phyloP scores from a whole-genome alignment of 1,284 basidiomycete genomes.

The Cystobasidium slooffiae region DNA sequence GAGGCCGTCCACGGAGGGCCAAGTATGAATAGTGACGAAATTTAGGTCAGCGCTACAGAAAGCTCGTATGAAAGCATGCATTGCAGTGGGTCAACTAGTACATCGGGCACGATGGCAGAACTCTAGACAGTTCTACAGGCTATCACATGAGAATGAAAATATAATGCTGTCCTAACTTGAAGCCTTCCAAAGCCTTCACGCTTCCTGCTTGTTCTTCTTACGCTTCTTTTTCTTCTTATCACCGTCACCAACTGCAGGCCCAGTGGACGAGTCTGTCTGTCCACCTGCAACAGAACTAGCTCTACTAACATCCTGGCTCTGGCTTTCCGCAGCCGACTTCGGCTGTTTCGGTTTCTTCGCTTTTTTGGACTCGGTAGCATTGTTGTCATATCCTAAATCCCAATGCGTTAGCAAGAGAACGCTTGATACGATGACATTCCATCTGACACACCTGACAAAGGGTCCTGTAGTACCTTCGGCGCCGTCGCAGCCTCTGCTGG shows the following conservation, averaged over 20 bases:
- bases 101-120: too few species aligned
- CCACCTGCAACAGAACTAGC: neutral
- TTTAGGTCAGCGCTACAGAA: too few species aligned
- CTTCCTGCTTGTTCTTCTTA: neutral
- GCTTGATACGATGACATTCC: neutral
- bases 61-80: too few species aligned
- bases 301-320: neutral
- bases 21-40: too few species aligned
- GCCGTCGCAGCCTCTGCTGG: neutral
- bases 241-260: neutral
- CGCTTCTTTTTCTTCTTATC: constrained; percentile 14
- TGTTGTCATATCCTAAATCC: neutral
- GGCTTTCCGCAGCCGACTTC: neutral
- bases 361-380: neutral
- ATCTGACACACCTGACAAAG: constrained; percentile 23
- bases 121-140: too few species aligned
- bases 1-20: too few species aligned
- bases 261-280: constrained; percentile 1
- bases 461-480: neutral
- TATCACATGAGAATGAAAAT: too few species aligned
- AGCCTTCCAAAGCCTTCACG: neutral
- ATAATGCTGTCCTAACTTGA: too few species aligned
- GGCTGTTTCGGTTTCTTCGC: neutral
- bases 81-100: too few species aligned
- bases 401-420: neutral